Percentiles rank a stretch among this genome's conserved stretches.
These are phyloP conservation scores for Alternaria atra DNA, from an alignment of 2,329 filamentous ascomycete species.

Conservation along the genomic window DNA sequence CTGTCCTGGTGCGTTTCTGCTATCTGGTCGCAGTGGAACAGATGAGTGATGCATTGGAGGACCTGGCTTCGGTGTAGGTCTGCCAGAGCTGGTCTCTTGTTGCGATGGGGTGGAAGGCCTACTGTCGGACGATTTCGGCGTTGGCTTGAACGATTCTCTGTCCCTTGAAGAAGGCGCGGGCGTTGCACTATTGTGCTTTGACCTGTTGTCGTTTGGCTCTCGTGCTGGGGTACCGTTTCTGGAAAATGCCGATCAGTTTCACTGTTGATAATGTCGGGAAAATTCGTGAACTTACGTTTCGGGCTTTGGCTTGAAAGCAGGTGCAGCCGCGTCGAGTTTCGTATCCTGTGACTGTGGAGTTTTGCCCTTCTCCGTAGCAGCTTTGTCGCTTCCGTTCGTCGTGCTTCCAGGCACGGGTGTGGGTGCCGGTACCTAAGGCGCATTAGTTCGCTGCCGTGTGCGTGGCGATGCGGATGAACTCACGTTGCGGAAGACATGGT, in stretches of 20 bases:
- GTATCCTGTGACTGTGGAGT: constrained; percentile 54
- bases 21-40: constrained; percentile 45
- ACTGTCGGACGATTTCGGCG: constrained; percentile 19
- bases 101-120: constrained; percentile 25
- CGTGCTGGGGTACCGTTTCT: constrained; percentile 40
- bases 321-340: constrained; percentile 64
- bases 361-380: constrained; percentile 48
- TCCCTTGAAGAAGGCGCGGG: constrained; percentile 31
- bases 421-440: constrained; percentile 31
- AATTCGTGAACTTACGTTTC: constrained; percentile 37
- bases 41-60: constrained; percentile 28
- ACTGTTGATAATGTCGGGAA: constrained; percentile 1
- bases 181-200: constrained; percentile 21
- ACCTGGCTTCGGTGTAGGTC: constrained; percentile 18
- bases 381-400: constrained; percentile 43
- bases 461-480: constrained; percentile 37
- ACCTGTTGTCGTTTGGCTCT: constrained; percentile 24
- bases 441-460: constrained; percentile 18
- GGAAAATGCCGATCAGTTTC: constrained; percentile 24
- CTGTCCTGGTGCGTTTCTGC: constrained; percentile 40
- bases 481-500: constrained; percentile 76
- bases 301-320: constrained; percentile 68
- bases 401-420: constrained; percentile 27
- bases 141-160: constrained; percentile 20
- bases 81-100: constrained; percentile 21